phyloP scores from a whole-genome alignment of 192 early-diverging fungal genomes.

The Thamnidium elegans region DNA sequence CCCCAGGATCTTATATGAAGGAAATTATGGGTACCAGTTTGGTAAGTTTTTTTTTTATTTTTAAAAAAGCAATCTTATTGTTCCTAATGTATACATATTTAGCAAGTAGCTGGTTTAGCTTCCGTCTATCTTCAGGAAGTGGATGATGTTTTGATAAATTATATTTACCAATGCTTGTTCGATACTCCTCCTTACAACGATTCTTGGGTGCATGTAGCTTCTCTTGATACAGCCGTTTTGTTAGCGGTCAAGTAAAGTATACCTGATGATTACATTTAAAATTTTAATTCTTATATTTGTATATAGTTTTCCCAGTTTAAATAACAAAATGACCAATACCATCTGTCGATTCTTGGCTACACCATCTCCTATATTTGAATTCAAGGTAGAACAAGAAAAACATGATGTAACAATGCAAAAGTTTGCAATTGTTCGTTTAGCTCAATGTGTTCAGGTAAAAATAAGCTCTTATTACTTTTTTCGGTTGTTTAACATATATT shows the following conservation, averaged over 20 bases:
- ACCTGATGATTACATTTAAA: background rate
- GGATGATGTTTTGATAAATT: slow-evolving; percentile 46
- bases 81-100: background rate
- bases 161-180: slow-evolving; percentile 44
- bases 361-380: slow-evolving; percentile 28
- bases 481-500: background rate
- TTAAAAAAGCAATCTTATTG: background rate
- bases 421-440: slow-evolving; percentile 46
- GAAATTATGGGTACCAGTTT: slow-evolving; percentile 57
- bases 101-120: slow-evolving; percentile 48
- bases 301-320: slow-evolving; percentile 25
- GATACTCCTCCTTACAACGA: slow-evolving; percentile 33
- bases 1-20: slow-evolving; percentile 41
- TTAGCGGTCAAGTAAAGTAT: slow-evolving; percentile 41
- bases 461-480: background rate
- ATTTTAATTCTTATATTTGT: background rate
- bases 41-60: slow-evolving; percentile 27
- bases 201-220: slow-evolving; percentile 37
- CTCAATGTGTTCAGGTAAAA: slow-evolving; percentile 47
- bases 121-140: slow-evolving; percentile 48
- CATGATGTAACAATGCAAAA: background rate
- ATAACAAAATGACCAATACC: slow-evolving; percentile 39
- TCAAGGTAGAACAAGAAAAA: slow-evolving; percentile 6
- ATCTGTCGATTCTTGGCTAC: slow-evolving; percentile 51
- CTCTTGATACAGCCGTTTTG: slow-evolving; percentile 38